phyloP scores from a whole-genome alignment of 2,329 filamentous ascomycete species.

The Colletotrichum chrysophilum region DNA sequence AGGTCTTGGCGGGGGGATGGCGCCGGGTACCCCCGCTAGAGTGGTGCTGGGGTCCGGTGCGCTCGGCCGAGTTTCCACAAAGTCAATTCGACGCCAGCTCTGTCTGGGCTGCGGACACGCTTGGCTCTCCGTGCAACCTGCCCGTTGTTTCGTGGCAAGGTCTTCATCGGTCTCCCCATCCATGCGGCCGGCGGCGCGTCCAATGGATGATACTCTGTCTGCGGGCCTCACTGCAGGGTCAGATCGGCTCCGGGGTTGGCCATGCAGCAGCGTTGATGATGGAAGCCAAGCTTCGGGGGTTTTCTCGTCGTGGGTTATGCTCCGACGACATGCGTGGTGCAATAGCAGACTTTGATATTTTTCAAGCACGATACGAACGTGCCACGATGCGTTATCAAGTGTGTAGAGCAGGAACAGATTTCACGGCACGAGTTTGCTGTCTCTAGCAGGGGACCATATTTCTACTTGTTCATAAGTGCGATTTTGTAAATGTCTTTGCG shows the following conservation, averaged over 20 bases:
- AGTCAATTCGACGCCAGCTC: not conserved
- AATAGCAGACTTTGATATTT: not conserved
- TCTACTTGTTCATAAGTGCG: accelerated
- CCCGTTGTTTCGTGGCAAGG: not conserved
- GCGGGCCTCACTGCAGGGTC: not conserved
- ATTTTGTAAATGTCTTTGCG: not conserved
- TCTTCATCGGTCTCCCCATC: not conserved
- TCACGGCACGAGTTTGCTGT: not conserved
- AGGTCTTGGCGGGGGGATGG: slow-evolving; percentile 1
- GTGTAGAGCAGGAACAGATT: not conserved
- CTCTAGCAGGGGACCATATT: not conserved
- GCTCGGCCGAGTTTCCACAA: not conserved
- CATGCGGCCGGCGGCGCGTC: not conserved
- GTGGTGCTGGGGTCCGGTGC: not conserved
- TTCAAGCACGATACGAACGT: not conserved
- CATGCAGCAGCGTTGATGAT: not conserved
- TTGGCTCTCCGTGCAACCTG: not conserved
- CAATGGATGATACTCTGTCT: not conserved
- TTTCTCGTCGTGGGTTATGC: not conserved
- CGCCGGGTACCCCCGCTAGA: not conserved
- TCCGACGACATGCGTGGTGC: not conserved
- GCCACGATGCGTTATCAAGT: not conserved
- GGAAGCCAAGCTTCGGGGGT: not conserved
- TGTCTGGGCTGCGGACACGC: not conserved
- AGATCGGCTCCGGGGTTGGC: not conserved